Evolutionary conservation across 2,329 filamentous ascomycete species (phyloP).

Genomic region (Knufia fluminis): DNA sequence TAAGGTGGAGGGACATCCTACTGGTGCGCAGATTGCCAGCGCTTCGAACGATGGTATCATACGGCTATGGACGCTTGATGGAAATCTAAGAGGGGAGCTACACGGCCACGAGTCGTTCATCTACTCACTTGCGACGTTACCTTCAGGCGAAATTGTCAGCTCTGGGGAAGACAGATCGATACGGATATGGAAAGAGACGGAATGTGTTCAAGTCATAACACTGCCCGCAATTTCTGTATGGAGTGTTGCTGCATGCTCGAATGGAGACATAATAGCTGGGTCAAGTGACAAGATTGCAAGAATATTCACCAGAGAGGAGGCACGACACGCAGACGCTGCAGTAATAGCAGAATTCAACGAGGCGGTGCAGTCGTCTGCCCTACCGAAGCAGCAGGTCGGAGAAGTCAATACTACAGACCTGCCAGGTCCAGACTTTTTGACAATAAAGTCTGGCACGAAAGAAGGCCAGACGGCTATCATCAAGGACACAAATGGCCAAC

Average conservation of each 20-base stretch:
- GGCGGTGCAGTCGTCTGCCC: constrained; percentile 70
- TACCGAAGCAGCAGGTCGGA: constrained; percentile 75
- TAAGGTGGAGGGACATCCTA: constrained; percentile 64
- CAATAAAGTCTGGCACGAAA: constrained; percentile 76
- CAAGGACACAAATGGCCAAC: constrained; percentile 65
- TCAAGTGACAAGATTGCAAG: constrained; percentile 81
- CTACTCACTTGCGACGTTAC: constrained; percentile 69
- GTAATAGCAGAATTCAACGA: constrained; percentile 68
- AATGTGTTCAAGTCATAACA: constrained; percentile 91
- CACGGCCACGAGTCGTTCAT: constrained; percentile 91
- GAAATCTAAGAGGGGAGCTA: constrained; percentile 65
- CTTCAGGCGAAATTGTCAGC: constrained; percentile 80
- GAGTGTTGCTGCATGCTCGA: constrained; percentile 71
- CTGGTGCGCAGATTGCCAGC: constrained; percentile 84
- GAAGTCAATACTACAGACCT: constrained; percentile 86
- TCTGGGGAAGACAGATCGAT: constrained; percentile 91
- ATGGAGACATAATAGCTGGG: constrained; percentile 88
- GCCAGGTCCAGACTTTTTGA: constrained; percentile 78
- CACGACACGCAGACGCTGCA: constrained; percentile 60
- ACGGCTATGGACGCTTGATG: constrained; percentile 74
- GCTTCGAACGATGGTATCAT: constrained; percentile 89
- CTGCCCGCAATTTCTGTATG: constrained; percentile 96
- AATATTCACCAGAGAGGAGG: constrained; percentile 66
- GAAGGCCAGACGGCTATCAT: constrained; percentile 95
- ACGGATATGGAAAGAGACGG: constrained; percentile 70